These are phyloP conservation scores for Alternaria sp. DNA, from an alignment of 2,329 filamentous ascomycete species.

Conservation along the genomic window DNA sequence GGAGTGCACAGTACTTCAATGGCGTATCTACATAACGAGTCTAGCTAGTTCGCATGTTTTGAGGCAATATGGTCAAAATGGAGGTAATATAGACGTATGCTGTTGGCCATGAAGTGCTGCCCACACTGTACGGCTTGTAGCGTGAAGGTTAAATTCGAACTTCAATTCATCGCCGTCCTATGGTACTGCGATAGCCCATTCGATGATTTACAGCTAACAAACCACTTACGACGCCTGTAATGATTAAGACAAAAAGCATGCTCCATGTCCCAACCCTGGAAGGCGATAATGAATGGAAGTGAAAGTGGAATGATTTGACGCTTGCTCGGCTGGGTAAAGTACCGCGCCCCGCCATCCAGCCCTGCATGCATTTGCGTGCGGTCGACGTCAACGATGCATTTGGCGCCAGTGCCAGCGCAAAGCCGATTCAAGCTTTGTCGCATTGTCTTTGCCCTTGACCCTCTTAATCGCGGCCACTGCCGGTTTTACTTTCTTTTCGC, in stretches of 20 bases:
- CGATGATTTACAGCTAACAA: no score
- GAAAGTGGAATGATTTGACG: background rate
- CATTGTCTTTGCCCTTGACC: background rate
- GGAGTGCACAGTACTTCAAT: background rate
- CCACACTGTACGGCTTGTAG: no score
- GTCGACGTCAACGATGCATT: constrained; percentile 1
- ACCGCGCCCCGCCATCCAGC: background rate
- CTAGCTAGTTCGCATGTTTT: background rate
- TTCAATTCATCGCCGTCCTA: no score
- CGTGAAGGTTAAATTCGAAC: no score
- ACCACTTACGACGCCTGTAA: no score
- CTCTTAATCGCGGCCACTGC: background rate
- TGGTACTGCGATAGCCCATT: no score
- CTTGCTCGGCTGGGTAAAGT: background rate
- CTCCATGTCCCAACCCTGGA: no score
- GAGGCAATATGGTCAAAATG: background rate
- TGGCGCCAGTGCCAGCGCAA: background rate
- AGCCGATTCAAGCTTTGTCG: background rate
- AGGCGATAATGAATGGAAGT: no score
- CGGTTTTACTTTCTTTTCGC: background rate
- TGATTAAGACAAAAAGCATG: no score
- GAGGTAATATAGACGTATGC: background rate
- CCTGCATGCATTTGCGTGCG: background rate
- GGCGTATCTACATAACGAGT: background rate
- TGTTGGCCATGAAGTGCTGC: background rate